Percentiles rank a stretch among this genome's conserved stretches.
These are phyloP conservation scores for Lathyrus aphaca DNA, from an alignment of 306 rosid species.

Conservation along the genomic window DNA sequence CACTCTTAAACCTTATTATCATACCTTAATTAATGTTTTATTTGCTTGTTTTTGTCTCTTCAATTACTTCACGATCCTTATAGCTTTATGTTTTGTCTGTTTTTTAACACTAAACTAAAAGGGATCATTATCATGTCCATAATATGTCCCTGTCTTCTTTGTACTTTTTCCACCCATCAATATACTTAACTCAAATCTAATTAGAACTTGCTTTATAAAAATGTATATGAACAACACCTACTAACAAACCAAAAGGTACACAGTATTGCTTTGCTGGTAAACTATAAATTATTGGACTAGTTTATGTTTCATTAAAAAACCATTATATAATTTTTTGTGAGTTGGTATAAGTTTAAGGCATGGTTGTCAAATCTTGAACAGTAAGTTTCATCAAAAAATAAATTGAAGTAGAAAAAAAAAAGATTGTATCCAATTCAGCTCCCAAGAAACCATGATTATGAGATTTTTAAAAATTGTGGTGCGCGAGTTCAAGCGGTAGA, in stretches of 20 bases:
- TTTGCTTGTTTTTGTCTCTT: slow-evolving; percentile 34
- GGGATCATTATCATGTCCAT: background rate
- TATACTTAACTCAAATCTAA: slow-evolving; percentile 3
- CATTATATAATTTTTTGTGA: no score
- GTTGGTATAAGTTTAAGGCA: no score
- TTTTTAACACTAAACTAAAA: slow-evolving; percentile 4
- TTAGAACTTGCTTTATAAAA: background rate
- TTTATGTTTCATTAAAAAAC: no score
- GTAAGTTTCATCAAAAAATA: no score
- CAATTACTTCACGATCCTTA: slow-evolving; percentile 25
- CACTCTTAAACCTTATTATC: slow-evolving; percentile 30
- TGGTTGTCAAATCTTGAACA: no score
- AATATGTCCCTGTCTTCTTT: background rate
- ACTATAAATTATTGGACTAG: no score
- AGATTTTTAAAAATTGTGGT: no score
- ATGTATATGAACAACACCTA: no score
- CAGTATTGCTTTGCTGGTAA: background rate
- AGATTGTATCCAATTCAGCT: background rate
- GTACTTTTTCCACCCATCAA: background rate
- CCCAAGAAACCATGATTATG: no score
- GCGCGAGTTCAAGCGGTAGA: no score
- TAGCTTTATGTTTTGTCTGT: slow-evolving; percentile 36
- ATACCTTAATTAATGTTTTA: slow-evolving; percentile 33
- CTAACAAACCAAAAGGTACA: background rate
- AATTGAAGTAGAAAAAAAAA: background rate